Percentiles rank a stretch among this genome's conserved stretches.
Conservation (phyloP, 352 stramenopile species). For the Peronospora belbahrii region DNA sequence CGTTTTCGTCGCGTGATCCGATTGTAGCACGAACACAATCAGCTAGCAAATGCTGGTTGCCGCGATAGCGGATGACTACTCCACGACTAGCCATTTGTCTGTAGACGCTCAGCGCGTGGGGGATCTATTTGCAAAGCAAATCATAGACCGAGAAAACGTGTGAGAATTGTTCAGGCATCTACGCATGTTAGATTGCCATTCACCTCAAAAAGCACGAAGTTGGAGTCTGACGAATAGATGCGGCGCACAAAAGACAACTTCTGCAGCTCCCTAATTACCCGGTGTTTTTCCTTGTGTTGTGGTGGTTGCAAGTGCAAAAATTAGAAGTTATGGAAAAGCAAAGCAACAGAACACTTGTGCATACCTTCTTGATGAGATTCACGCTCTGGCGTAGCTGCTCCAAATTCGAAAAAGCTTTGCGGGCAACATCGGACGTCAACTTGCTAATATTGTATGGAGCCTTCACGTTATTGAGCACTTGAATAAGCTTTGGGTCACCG, state of each 20-base stretch:
- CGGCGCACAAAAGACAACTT: constrained; percentile 88
- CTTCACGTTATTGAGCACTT: constrained; percentile 99
- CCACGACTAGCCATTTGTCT: constrained; percentile 88
- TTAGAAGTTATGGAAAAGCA: background rate
- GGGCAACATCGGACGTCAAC: constrained; percentile 85
- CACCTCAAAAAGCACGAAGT: constrained; percentile 97
- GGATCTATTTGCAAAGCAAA: constrained; percentile 46
- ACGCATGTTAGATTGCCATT: background rate
- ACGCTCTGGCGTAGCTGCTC: constrained; percentile 55
- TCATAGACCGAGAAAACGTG: background rate
- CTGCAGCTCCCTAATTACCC: constrained; percentile 78
- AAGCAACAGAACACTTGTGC: background rate
- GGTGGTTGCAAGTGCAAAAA: background rate
- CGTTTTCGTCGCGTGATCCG: constrained; percentile 90
- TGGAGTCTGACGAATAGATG: constrained; percentile 93
- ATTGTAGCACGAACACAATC: constrained; percentile 94
- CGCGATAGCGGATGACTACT: constrained; percentile 95
- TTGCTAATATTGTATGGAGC: constrained; percentile 99
- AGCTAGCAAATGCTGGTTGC: constrained; percentile 92
- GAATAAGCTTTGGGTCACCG: constrained; percentile 88
- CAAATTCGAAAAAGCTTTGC: constrained; percentile 56
- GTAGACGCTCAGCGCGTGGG: constrained; percentile 90
- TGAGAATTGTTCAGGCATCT: background rate
- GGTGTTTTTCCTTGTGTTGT: constrained; percentile 60
- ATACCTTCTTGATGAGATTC: constrained; percentile 53